Conservation (phyloP, 805 yeast genomes). For the Debaryomyces tyrocola region DNA sequence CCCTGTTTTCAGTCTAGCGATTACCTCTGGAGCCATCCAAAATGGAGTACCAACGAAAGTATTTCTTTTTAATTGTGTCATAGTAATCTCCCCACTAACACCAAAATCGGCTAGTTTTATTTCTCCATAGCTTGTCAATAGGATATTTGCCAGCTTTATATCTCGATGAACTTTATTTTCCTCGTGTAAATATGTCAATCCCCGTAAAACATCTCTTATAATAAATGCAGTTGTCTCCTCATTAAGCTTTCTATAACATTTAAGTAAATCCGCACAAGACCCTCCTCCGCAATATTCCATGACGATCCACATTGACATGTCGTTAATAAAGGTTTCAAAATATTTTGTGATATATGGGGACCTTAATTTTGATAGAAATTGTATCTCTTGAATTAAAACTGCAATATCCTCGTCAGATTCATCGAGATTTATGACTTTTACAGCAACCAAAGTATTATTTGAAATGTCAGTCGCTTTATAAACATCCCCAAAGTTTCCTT, state of each 20-base stretch:
- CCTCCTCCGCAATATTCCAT: constrained; percentile 98
- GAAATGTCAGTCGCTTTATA: constrained; percentile 53
- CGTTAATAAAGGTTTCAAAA: constrained; percentile 61
- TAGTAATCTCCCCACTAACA: constrained; percentile 78
- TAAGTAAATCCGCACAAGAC: constrained; percentile 76
- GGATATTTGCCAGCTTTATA: constrained; percentile 84
- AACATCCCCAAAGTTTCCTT: constrained; percentile 88
- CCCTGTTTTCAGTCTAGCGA: constrained; percentile 51
- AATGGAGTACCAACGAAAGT: constrained; percentile 95
- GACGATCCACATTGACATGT: constrained; percentile 76
- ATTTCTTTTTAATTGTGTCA: constrained; percentile 50
- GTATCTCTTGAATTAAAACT: constrained; percentile 73
- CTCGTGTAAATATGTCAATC: constrained; percentile 73
- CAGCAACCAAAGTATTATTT: constrained; percentile 60
- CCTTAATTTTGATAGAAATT: constrained; percentile 63
- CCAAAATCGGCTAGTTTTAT: constrained; percentile 93
- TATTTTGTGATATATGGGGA: constrained; percentile 66
- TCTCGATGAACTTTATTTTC: constrained; percentile 85
- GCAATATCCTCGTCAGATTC: constrained; percentile 74
- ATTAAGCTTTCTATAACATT: constrained; percentile 49
- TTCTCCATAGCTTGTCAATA: constrained; percentile 65
- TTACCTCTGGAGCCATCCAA: constrained; percentile 99
- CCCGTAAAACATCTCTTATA: constrained; percentile 61
- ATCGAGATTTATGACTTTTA: constrained; percentile 85
- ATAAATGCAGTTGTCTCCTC: constrained; percentile 66